Conservation (phyloP, 2,329 filamentous ascomycete genomes). For the Trichoderma sp. region DNA sequence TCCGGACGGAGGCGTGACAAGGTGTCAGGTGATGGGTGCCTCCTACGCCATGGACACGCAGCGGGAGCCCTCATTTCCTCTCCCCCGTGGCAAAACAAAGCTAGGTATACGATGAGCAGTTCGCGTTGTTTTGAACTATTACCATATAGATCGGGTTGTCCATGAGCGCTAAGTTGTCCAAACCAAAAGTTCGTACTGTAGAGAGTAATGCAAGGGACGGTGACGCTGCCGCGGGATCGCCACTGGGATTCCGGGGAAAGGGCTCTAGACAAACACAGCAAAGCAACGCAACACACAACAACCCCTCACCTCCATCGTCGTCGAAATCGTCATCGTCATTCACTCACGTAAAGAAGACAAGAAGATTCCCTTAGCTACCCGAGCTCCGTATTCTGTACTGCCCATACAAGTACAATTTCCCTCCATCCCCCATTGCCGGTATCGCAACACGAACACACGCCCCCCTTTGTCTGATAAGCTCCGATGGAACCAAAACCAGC, state of each 20-base stretch:
- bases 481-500: background rate
- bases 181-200: background rate
- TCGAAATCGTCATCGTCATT: background rate
- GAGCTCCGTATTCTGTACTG: no score
- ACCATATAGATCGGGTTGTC: background rate
- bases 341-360: background rate
- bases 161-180: background rate
- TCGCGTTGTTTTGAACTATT: background rate
- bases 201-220: constrained; percentile 21
- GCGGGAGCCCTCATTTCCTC: background rate
- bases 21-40: constrained; percentile 23
- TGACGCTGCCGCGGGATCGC: constrained; percentile 19
- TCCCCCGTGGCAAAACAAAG: constrained; percentile 1
- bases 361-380: background rate
- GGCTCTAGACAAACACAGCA: background rate
- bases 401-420: no score
- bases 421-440: background rate
- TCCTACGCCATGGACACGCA: constrained; percentile 22
- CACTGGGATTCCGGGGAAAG: constrained; percentile 8
- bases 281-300: background rate
- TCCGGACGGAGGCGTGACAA: constrained; percentile 4
- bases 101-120: background rate
- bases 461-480: background rate
- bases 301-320: background rate
- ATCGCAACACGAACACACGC: background rate